Evolutionary conservation across 2,329 filamentous ascomycete genomes (phyloP).

Genomic region (Venturia nashicola): DNA sequence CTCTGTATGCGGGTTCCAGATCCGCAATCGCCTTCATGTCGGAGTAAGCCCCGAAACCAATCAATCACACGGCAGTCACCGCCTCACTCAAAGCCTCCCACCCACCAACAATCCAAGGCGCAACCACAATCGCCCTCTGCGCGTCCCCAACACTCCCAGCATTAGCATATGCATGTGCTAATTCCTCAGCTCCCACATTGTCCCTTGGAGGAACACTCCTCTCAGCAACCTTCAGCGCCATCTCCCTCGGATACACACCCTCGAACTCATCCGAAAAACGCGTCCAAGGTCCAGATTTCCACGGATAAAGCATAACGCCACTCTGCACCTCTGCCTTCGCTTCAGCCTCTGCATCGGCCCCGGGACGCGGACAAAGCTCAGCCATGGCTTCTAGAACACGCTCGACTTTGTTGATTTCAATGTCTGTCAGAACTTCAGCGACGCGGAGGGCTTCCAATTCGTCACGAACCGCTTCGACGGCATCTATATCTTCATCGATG

Average conservation of each 20-base stretch:
- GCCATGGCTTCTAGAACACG: slow-evolving; percentile 67
- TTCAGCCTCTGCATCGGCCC: slow-evolving; percentile 38
- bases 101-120: slow-evolving; percentile 60
- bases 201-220: slow-evolving; percentile 64
- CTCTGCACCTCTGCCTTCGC: slow-evolving; percentile 62
- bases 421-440: slow-evolving; percentile 47
- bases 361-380: slow-evolving; percentile 31
- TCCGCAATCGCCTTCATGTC: no score
- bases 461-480: slow-evolving; percentile 64
- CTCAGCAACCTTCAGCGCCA: slow-evolving; percentile 70
- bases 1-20: no score
- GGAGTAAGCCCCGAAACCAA: background rate
- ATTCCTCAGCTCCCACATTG: slow-evolving; percentile 51
- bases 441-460: slow-evolving; percentile 65
- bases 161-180: slow-evolving; percentile 62
- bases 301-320: slow-evolving; percentile 70
- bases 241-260: slow-evolving; percentile 49
- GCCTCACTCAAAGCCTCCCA: slow-evolving; percentile 46
- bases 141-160: slow-evolving; percentile 61
- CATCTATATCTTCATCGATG: slow-evolving; percentile 67
- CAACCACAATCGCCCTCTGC: slow-evolving; percentile 63
- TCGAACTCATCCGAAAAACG: slow-evolving; percentile 47
- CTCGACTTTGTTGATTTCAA: slow-evolving; percentile 58
- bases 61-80: background rate
- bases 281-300: slow-evolving; percentile 70